phyloP scores from a whole-genome alignment of 176 grass and related monocot genomes.

The Cocos nucifera region DNA sequence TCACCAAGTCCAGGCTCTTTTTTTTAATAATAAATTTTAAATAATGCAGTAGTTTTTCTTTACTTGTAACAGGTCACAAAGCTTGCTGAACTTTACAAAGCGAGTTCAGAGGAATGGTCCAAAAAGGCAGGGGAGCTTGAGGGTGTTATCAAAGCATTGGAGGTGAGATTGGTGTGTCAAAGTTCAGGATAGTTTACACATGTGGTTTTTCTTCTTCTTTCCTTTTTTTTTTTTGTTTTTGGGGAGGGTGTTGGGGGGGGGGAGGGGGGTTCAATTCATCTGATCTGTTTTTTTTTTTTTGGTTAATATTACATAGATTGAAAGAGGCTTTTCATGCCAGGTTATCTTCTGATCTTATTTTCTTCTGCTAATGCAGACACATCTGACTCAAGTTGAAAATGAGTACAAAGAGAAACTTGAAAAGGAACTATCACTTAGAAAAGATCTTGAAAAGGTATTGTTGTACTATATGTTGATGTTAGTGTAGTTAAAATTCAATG shows the following conservation, averaged over 20 bases:
- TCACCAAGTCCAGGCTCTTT: too few species aligned
- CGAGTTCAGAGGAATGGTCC: conserved; percentile 85
- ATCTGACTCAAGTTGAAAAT: conserved; percentile 83
- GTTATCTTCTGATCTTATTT: too few species aligned
- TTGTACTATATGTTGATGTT: too few species aligned
- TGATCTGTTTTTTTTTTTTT: too few species aligned
- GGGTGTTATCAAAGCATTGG: conserved; percentile 97
- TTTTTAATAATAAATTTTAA: too few species aligned
- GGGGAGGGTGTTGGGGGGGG: too few species aligned
- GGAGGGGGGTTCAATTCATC: too few species aligned
- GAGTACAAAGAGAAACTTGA: conserved; percentile 90
- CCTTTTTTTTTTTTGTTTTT: conserved; percentile 13
- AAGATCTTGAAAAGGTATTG: conserved; percentile 66
- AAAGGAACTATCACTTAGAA: conserved; percentile 54
- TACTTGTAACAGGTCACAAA: conserved; percentile 58
- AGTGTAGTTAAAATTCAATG: too few species aligned
- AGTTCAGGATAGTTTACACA: too few species aligned
- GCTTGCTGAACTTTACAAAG: conserved; percentile 83
- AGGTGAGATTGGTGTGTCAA: conserved; percentile 33
- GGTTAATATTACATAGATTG: too few species aligned
- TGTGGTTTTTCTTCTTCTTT: background rate
- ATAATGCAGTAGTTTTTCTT: too few species aligned
- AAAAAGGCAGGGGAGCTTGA: conserved; percentile 88
- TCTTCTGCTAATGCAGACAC: conserved; percentile 40
- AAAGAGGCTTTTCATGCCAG: too few species aligned